These are phyloP conservation scores for Cadophora luteo-olivacea DNA, from an alignment of 2,329 filamentous ascomycete species.

Conservation along the genomic window DNA sequence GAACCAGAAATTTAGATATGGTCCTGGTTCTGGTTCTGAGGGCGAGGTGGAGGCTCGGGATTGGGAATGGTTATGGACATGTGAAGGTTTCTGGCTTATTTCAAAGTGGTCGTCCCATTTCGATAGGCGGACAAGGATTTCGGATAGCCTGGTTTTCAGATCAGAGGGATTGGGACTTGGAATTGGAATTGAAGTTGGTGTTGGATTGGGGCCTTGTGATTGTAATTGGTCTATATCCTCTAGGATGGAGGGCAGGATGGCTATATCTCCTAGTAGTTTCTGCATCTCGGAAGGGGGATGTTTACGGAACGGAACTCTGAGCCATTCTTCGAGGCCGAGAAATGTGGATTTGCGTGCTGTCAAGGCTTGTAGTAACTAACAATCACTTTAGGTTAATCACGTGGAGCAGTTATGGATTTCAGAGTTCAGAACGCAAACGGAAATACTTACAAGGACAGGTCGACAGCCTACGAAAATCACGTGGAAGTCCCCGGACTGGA, in stretches of 20 bases:
- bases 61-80: too few relatives aligned
- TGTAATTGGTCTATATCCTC: not conserved
- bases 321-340: not conserved
- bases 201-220: not conserved
- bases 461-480: not conserved
- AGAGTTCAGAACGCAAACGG: too few relatives aligned
- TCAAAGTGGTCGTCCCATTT: not conserved
- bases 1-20: not conserved
- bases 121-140: not conserved
- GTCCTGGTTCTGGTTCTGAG: too few relatives aligned
- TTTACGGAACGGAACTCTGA: not conserved
- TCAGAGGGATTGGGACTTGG: not conserved
- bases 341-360: not conserved
- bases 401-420: not conserved
- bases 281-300: not conserved
- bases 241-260: not conserved
- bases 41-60: too few relatives aligned
- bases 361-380: not conserved
- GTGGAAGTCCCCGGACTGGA: not conserved
- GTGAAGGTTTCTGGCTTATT: not conserved
- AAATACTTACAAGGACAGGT: not conserved
- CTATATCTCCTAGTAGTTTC: not conserved
- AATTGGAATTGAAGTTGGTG: too few relatives aligned
- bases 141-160: not conserved
- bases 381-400: not conserved